Evolutionary conservation across 2,329 filamentous ascomycete species (phyloP).

Genomic region (Mollisiaceae sp.): DNA sequence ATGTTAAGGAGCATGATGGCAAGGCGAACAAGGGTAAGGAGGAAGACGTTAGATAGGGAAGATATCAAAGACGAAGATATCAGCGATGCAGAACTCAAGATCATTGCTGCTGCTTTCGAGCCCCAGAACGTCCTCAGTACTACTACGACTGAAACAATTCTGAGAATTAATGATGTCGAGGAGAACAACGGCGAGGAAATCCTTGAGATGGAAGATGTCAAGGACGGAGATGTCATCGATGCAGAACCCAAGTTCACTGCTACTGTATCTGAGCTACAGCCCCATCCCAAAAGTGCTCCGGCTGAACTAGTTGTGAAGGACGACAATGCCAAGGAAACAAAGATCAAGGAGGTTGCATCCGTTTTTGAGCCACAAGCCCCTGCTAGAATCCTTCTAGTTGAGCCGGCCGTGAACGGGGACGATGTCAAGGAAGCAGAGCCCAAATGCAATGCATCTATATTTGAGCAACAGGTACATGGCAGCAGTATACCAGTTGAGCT

Average conservation of each 20-base stretch:
- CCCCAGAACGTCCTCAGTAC: no score
- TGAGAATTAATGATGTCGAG: no score
- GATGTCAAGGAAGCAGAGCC: not conserved
- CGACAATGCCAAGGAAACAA: not conserved
- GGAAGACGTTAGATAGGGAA: no score
- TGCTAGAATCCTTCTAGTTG: not conserved
- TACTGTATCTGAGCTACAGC: not conserved
- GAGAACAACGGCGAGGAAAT: no score
- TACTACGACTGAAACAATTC: no score
- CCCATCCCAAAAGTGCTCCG: no score
- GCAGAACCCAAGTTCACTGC: not conserved
- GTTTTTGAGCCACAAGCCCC: not conserved
- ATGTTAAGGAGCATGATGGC: not conserved
- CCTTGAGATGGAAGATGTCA: no score
- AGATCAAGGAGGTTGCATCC: not conserved
- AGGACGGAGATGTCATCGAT: not conserved
- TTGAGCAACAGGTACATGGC: no score
- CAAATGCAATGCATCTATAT: no score
- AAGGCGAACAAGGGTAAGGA: not conserved
- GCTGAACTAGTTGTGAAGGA: no score
- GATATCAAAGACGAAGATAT: not conserved
- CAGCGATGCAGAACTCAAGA: not conserved
- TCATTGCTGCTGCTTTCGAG: not conserved
- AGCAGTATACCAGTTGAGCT: not conserved
- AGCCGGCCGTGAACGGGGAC: not conserved